phyloP scores from a whole-genome alignment of 2,329 filamentous ascomycete genomes.

The Diplodia mutila region DNA sequence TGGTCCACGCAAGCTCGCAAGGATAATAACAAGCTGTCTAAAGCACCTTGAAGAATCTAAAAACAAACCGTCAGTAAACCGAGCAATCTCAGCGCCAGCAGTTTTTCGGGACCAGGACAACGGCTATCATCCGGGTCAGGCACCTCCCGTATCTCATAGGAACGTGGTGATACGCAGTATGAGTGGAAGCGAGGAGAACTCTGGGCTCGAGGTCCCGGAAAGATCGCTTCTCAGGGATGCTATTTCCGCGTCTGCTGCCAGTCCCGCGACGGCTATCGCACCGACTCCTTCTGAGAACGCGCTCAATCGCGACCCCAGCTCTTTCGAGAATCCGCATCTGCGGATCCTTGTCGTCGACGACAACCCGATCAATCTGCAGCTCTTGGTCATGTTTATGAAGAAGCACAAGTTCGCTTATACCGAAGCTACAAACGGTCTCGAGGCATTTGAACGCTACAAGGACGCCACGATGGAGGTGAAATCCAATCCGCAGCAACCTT shows the following conservation, averaged over 20 bases:
- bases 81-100: slow-evolving; percentile 19
- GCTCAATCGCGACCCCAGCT: neutral
- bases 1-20: slow-evolving; percentile 22
- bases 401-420: slow-evolving; percentile 41
- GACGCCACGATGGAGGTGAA: slow-evolving; percentile 4
- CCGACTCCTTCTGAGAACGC: slow-evolving; percentile 1
- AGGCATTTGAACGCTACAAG: slow-evolving; percentile 42
- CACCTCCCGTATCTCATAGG: neutral
- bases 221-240: slow-evolving; percentile 18
- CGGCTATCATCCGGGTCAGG: neutral
- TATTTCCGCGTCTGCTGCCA: neutral
- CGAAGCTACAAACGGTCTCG: slow-evolving; percentile 42
- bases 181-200: slow-evolving; percentile 15
- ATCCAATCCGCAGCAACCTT: neutral
- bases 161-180: slow-evolving; percentile 1
- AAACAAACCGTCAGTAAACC: neutral
- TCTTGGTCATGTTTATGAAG: slow-evolving; percentile 42
- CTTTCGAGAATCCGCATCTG: slow-evolving; percentile 11
- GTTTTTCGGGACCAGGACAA: slow-evolving; percentile 3
- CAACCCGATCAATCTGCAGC: slow-evolving; percentile 46
- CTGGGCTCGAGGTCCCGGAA: slow-evolving; percentile 16
- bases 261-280: neutral
- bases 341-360: slow-evolving; percentile 44
- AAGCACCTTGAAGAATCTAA: neutral
- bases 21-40: slow-evolving; percentile 8